A percentile compares a stretch with the other conserved stretches of the same genome.
These are phyloP conservation scores for Grosmannia serpens DNA, from an alignment of 2,329 filamentous ascomycete species.

Conservation along the genomic window DNA sequence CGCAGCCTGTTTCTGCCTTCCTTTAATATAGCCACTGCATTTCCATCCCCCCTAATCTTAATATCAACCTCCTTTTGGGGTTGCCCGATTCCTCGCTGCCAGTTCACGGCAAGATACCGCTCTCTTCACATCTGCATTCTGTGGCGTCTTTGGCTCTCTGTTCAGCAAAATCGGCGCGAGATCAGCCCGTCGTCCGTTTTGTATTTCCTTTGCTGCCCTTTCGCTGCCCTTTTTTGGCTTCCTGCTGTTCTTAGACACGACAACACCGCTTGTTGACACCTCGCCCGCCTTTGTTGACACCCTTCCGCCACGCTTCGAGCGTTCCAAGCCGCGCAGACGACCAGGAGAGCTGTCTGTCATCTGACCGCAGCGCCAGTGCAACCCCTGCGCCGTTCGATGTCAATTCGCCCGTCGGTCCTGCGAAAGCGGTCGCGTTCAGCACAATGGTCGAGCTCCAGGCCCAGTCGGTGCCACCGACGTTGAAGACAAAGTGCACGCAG, in stretches of 20 bases:
- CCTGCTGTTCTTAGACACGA: not conserved
- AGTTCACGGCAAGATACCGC: not conserved
- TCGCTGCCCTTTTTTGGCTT: too few relatives aligned
- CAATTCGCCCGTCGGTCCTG: not conserved
- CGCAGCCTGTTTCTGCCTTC: not conserved
- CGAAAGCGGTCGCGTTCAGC: not conserved
- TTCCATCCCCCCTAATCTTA: not conserved
- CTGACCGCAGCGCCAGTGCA: not conserved
- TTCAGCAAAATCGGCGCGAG: not conserved
- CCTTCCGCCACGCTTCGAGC: not conserved
- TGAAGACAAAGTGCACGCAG: conserved; percentile 8
- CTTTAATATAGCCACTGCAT: not conserved
- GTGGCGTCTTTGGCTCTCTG: not conserved
- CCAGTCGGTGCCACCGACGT: conserved; percentile 13
- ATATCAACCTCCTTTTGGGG: not conserved
- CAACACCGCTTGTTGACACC: not conserved
- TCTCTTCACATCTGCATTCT: not conserved
- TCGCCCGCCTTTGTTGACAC: not conserved
- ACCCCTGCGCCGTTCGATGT: not conserved
- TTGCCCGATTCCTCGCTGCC: not conserved
- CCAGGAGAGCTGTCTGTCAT: not conserved
- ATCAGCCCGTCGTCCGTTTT: not conserved
- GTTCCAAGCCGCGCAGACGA: not conserved
- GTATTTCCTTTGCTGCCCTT: not conserved
- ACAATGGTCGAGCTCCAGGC: conserved; percentile 16